These are phyloP conservation scores for Phlebopus sp. DNA, from an alignment of 1,284 basidiomycete genomes.

Conservation along the genomic window DNA sequence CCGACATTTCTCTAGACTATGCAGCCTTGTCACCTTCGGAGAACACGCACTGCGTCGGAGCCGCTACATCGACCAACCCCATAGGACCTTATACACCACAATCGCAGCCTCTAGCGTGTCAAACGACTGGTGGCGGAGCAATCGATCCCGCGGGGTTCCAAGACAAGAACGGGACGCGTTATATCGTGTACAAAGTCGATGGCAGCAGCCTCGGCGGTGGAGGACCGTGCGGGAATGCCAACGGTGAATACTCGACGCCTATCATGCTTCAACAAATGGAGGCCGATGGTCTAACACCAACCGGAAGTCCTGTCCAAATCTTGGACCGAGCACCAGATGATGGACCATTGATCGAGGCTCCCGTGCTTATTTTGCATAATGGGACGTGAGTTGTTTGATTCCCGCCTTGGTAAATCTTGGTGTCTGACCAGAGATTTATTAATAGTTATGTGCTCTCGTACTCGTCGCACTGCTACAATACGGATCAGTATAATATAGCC, in stretches of 20 bases:
- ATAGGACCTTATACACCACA: constrained; percentile 20
- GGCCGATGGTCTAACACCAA: constrained; percentile 13
- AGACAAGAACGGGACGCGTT: constrained; percentile 16
- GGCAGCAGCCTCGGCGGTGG: constrained; percentile 21
- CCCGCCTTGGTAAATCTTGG: background rate
- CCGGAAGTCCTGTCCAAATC: constrained; percentile 17
- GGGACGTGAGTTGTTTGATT: constrained; percentile 8
- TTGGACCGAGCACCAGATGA: constrained; percentile 16
- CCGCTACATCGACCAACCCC: constrained; percentile 16
- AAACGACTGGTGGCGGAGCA: constrained; percentile 18
- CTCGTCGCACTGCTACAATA: constrained; percentile 21
- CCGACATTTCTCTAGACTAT: constrained; percentile 10
- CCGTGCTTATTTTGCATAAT: constrained; percentile 13
- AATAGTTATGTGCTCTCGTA: constrained; percentile 20
- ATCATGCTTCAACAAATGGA: constrained; percentile 21
- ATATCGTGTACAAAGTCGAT: constrained; percentile 24
- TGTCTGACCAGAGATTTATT: background rate
- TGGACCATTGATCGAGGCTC: constrained; percentile 24
- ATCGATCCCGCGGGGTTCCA: constrained; percentile 24
- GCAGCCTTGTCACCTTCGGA: constrained; percentile 10
- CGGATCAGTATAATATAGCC: constrained; percentile 19
- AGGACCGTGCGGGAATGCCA: constrained; percentile 19
- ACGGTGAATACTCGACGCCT: constrained; percentile 17
- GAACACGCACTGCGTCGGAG: constrained; percentile 22
- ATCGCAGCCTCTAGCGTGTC: constrained; percentile 17